A percentile compares a stretch with the other conserved stretches of the same genome.
Conservation (phyloP, 179 eudicot species). For the Patellifolia procumbens region DNA sequence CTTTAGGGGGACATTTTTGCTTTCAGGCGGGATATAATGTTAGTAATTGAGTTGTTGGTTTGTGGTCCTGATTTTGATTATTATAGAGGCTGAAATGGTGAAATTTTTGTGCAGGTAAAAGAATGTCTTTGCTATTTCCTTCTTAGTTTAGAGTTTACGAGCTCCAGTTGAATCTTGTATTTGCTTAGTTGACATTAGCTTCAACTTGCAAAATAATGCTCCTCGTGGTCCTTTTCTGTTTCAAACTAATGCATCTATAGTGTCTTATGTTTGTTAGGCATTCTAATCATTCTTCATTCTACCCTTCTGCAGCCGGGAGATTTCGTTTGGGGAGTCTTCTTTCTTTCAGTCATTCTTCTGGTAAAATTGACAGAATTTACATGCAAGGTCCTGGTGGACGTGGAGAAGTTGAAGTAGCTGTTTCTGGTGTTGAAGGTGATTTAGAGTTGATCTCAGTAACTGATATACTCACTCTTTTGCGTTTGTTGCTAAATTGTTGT, state of each 20-base stretch:
- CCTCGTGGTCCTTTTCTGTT: too few relatives aligned
- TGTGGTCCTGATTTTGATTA: not conserved
- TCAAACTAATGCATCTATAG: not conserved
- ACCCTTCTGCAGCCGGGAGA: slow-evolving; percentile 65
- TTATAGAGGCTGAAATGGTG: not conserved
- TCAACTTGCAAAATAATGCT: not conserved
- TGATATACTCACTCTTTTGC: not conserved
- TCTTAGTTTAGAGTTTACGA: too few relatives aligned
- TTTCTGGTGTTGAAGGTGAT: slow-evolving; percentile 95
- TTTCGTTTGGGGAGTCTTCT: slow-evolving; percentile 86
- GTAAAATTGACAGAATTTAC: slow-evolving; percentile 81
- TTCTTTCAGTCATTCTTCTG: slow-evolving; percentile 73
- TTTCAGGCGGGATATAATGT: too few relatives aligned
- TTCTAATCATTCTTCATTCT: slow-evolving; percentile 11
- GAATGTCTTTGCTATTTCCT: not conserved
- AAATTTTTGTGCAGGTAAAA: not conserved
- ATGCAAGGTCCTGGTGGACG: slow-evolving; percentile 99
- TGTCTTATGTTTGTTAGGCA: not conserved
- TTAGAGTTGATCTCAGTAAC: not conserved
- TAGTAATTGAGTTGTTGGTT: not conserved
- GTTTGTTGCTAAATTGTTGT: not conserved
- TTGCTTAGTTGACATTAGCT: not conserved
- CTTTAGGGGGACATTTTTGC: not conserved
- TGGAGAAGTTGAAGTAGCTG: slow-evolving; percentile 98
- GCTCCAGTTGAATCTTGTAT: not conserved